phyloP scores from a whole-genome alignment of 1,284 basidiomycete species.

The Trametes polyzona region DNA sequence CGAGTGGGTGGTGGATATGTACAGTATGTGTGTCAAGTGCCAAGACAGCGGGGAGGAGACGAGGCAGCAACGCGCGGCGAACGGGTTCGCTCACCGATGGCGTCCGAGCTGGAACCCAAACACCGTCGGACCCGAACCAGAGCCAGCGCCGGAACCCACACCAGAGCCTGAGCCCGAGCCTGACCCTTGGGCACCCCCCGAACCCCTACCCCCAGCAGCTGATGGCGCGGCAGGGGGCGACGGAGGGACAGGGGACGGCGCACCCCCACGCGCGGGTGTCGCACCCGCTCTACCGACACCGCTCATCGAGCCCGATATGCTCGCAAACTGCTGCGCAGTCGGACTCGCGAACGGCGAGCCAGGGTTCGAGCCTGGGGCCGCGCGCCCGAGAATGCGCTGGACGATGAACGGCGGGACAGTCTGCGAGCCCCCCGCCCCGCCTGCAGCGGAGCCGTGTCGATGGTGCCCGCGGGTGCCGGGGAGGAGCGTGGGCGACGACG shows the following conservation, averaged over 20 bases:
- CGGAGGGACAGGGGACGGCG: neutral
- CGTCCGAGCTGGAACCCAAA: constrained; percentile 28
- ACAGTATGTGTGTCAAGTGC: no score
- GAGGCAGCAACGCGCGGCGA: no score
- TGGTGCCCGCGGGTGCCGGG: constrained; percentile 19
- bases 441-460: constrained; percentile 14
- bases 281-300: constrained; percentile 5
- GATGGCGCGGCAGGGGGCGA: neutral
- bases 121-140: constrained; percentile 20
- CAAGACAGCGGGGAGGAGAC: neutral
- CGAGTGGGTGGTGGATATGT: constrained; percentile 15
- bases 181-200: neutral
- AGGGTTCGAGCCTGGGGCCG: constrained; percentile 20
- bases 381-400: constrained; percentile 45
- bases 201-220: neutral
- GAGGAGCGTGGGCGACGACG: constrained; percentile 17
- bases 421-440: constrained; percentile 20
- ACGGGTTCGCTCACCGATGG: constrained; percentile 12
- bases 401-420: constrained; percentile 38
- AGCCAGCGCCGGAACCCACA: neutral
- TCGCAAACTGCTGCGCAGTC: constrained; percentile 23
- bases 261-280: neutral
- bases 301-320: constrained; percentile 9
- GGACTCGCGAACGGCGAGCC: constrained; percentile 30
- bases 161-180: neutral